phyloP scores from a whole-genome alignment of 768 basidiomycete genomes.

The Kwoniella dendrophila region DNA sequence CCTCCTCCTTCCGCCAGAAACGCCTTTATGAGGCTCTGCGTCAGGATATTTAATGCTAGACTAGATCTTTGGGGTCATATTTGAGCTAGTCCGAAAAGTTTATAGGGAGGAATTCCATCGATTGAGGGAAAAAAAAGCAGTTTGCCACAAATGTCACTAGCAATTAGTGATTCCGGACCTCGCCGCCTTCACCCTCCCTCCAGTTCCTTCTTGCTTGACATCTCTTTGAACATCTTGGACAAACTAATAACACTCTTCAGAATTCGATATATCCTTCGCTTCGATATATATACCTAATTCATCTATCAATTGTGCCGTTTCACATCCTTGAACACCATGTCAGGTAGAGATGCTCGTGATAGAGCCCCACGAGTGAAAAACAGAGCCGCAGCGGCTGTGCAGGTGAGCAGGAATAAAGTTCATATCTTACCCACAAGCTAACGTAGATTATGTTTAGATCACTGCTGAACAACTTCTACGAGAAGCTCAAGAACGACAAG shows the following conservation, averaged over 20 bases:
- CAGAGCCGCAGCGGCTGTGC: constrained; percentile 88
- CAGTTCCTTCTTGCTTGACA: background rate
- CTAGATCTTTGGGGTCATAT: background rate
- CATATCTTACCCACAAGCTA: background rate
- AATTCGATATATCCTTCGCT: background rate
- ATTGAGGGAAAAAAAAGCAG: background rate
- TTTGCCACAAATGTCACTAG: background rate
- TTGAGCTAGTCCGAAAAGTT: too few species aligned
- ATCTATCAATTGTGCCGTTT: background rate
- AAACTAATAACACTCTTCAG: background rate
- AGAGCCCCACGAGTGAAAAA: constrained; percentile 76
- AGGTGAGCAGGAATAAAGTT: constrained; percentile 62
- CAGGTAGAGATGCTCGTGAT: constrained; percentile 43
- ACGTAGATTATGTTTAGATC: constrained; percentile 63
- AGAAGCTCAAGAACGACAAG: constrained; percentile 98
- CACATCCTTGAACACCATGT: constrained; percentile 24
- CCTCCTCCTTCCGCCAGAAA: too few species aligned
- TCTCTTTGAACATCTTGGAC: background rate
- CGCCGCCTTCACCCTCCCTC: background rate
- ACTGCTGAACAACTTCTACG: constrained; percentile 97
- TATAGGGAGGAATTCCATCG: background rate
- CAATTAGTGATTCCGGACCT: constrained; percentile 1
- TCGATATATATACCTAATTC: background rate
- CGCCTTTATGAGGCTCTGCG: too few species aligned
- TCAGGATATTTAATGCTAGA: too few species aligned